Percentiles rank a stretch among this genome's conserved stretches.
Evolutionary conservation across 2,329 filamentous ascomycete species (phyloP).

Genomic region (Microdochium trichocladiopsis): DNA sequence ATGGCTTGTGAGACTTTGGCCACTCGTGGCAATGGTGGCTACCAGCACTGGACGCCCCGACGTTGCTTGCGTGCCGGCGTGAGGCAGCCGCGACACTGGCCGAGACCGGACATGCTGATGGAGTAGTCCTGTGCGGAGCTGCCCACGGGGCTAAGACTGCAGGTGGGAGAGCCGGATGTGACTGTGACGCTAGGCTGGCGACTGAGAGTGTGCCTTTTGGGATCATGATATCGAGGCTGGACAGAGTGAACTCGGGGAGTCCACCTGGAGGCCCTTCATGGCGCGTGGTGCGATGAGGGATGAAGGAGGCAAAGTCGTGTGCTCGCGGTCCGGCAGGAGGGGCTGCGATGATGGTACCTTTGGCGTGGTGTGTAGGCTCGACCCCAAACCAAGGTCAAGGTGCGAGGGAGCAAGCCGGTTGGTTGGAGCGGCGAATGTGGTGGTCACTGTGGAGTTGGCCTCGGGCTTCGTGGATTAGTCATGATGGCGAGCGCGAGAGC

Average conservation of each 20-base stretch:
- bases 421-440: not conserved
- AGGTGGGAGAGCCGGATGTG: not conserved
- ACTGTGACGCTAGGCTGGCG: not conserved
- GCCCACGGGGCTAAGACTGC: not conserved
- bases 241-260: not conserved
- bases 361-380: not conserved
- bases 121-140: not conserved
- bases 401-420: not conserved
- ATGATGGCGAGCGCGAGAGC: not conserved
- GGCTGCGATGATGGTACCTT: not conserved
- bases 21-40: slow-evolving; percentile 23
- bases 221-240: not conserved
- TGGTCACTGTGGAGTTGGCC: not conserved
- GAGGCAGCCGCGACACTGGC: not conserved
- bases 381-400: not conserved
- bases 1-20: slow-evolving; percentile 49
- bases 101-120: not conserved
- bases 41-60: slow-evolving; percentile 8
- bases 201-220: not conserved
- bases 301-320: not conserved
- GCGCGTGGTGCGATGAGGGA: not conserved
- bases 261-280: not conserved
- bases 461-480: not conserved
- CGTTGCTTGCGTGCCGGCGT: not conserved
- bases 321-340: not conserved